Evolutionary conservation across 1,284 basidiomycete genomes (phyloP), one percentile per base, ranked within the genome.

Genomic region (Cryptococcus deneoformans): DNA sequence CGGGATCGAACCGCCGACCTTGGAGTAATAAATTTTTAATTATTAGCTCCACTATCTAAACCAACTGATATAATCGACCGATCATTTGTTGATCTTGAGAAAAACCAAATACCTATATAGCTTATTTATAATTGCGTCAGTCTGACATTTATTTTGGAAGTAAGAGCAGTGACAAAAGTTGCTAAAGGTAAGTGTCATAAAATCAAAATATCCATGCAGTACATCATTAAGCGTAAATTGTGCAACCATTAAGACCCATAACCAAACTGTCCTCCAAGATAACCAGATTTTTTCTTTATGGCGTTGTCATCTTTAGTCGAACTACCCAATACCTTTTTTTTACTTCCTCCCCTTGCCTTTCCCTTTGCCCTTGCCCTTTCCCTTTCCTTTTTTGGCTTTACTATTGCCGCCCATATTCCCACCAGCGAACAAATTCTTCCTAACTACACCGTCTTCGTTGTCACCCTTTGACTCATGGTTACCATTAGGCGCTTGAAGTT

Each of bases 371-470:
- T 51, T 51, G 8, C 16, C 34, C 39, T 51, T 47, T 10, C 14
- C 29, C n/a, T 29, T 58, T 10, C 56, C 53, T 49, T 51, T 57
- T 6, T 55, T 55, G 16, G 52, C 12, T n/a, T 50, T 53, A n/a
- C 54, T 48, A 36, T 50, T 34, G 2, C 53, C 56, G 46, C 59
- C 52, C n/a, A 42, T 37, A 36, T 56, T 61, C 47, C 56, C 60
- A 39, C 60, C 60, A 3, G 52, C 53, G 38, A 61, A 61, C 16
- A 61, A 24, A 6, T 46, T 55, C 46, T 61, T 61, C 47, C 57
- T 56, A 10, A 61, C 53, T 12, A 61, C 60, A 9, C 47, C 60
- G 20, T 58, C 54, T 10, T 58, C 60, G 1, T 38, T 53, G 10
- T 51, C 52, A 12, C 16, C 29, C 34, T 39, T 34, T 12, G 43